These are phyloP conservation scores for Penicillium bovifimosum DNA, from an alignment of 495 filamentous ascomycete genomes.

Conservation along the genomic window DNA sequence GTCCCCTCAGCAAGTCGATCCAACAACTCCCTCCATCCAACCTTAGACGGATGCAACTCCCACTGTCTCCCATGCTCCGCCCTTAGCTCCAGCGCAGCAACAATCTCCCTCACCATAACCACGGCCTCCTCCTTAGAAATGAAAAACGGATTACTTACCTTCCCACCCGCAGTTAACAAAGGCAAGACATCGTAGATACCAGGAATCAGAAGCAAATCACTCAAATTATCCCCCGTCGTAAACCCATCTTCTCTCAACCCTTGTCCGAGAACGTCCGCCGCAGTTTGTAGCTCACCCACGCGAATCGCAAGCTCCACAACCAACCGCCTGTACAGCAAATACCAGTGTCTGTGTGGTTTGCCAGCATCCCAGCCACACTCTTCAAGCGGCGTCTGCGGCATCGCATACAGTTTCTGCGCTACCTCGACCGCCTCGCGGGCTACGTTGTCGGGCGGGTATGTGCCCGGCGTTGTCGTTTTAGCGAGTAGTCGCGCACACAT, in stretches of 20 bases:
- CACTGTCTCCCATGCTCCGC: background rate
- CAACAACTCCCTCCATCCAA: constrained; percentile 2
- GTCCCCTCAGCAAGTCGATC: background rate
- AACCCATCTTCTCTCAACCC: background rate
- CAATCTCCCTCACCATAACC: background rate
- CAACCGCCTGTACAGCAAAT: background rate
- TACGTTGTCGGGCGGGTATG: background rate
- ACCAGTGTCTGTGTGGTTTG: background rate
- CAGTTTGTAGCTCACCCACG: background rate
- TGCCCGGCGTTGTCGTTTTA: background rate
- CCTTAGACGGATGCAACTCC: background rate
- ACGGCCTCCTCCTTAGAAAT: background rate
- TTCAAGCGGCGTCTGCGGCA: background rate
- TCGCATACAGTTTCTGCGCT: background rate
- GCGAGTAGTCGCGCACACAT: background rate
- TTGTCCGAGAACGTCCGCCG: background rate
- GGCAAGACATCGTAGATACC: constrained; percentile 1
- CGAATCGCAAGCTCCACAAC: background rate
- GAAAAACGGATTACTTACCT: background rate
- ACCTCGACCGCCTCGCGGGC: background rate
- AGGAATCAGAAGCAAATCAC: background rate
- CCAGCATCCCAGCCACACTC: background rate
- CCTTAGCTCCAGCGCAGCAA: background rate
- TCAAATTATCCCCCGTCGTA: background rate
- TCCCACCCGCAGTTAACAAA: background rate